A percentile compares a stretch with the other conserved stretches of the same genome.
Conservation (phyloP, 345 rosid genomes). For the Citrus trifoliata region DNA sequence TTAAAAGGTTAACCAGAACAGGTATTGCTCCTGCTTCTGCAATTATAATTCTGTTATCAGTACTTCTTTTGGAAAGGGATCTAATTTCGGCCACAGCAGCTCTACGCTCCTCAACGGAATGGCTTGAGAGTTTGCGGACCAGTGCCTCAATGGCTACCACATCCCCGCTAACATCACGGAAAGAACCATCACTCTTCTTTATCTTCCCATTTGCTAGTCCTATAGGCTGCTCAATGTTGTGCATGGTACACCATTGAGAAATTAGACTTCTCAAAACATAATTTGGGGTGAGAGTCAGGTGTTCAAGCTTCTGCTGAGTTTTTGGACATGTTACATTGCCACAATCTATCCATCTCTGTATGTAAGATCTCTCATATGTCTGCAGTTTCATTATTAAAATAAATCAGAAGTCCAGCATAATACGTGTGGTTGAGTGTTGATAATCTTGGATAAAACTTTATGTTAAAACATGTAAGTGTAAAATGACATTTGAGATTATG, state of each 20-base stretch:
- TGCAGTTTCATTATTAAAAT: constrained; percentile 34
- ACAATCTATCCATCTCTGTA: constrained; percentile 94
- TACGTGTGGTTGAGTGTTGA: neutral
- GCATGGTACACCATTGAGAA: constrained; percentile 68
- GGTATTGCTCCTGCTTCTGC: constrained; percentile 93
- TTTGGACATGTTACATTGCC: constrained; percentile 90
- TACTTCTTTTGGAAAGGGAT: constrained; percentile 77
- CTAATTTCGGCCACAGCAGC: constrained; percentile 72
- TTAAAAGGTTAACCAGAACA: constrained; percentile 56
- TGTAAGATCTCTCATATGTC: constrained; percentile 95
- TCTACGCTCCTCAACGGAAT: constrained; percentile 48
- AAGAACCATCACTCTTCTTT: constrained; percentile 61
- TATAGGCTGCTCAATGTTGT: constrained; percentile 75
- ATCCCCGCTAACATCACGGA: constrained; percentile 60
- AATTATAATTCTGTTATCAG: constrained; percentile 76
- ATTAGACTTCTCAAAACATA: constrained; percentile 84
- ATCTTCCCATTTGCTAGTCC: constrained; percentile 55
- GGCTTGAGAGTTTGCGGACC: constrained; percentile 63
- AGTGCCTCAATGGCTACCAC: constrained; percentile 65
- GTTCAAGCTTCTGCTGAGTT: constrained; percentile 88
- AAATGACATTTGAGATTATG: neutral
- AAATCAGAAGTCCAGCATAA: constrained; percentile 8
- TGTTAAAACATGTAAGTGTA: neutral
- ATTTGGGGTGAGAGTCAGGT: constrained; percentile 79
- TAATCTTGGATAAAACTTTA: neutral